Evolutionary conservation across 306 rosid species (phyloP).

Genomic region (Rubus parviflorus): DNA sequence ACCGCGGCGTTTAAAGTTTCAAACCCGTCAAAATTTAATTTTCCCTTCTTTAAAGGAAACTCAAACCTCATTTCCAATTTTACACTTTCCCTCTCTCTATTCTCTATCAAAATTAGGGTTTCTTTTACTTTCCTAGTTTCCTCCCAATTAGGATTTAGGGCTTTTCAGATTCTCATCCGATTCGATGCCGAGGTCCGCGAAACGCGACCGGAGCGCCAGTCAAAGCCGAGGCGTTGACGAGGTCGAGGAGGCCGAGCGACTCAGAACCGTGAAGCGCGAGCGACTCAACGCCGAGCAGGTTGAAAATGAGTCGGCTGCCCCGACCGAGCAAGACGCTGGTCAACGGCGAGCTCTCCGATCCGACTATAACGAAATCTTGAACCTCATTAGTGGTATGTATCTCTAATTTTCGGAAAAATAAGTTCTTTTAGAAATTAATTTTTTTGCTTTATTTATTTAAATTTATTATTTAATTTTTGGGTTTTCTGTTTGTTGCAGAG

Average conservation of each 20-base stretch:
- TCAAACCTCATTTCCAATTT: neutral
- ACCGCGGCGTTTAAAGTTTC: neutral
- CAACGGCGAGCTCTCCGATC: slow-evolving; percentile 70
- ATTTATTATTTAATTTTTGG: neutral
- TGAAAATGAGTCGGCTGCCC: slow-evolving; percentile 22
- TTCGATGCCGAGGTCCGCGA: slow-evolving; percentile 9
- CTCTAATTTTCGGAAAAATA: neutral
- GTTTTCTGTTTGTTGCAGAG: slow-evolving; percentile 37
- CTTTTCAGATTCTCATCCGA: neutral
- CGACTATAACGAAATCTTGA: slow-evolving; percentile 48
- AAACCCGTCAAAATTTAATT: neutral
- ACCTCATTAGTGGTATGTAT: slow-evolving; percentile 53
- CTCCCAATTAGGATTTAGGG: neutral
- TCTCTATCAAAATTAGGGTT: slow-evolving; percentile 14
- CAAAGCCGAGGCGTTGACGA: neutral
- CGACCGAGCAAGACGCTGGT: slow-evolving; percentile 32
- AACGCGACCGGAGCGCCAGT: neutral
- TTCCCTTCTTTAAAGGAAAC: neutral
- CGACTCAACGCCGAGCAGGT: slow-evolving; percentile 18
- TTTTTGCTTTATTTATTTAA: neutral
- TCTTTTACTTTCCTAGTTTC: neutral
- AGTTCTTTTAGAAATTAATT: neutral
- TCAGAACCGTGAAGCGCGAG: slow-evolving; percentile 49
- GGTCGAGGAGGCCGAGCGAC: neutral
- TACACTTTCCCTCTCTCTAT: neutral